These are phyloP conservation scores for Quercus gilva DNA, from an alignment of 306 rosid genomes.

Conservation along the genomic window DNA sequence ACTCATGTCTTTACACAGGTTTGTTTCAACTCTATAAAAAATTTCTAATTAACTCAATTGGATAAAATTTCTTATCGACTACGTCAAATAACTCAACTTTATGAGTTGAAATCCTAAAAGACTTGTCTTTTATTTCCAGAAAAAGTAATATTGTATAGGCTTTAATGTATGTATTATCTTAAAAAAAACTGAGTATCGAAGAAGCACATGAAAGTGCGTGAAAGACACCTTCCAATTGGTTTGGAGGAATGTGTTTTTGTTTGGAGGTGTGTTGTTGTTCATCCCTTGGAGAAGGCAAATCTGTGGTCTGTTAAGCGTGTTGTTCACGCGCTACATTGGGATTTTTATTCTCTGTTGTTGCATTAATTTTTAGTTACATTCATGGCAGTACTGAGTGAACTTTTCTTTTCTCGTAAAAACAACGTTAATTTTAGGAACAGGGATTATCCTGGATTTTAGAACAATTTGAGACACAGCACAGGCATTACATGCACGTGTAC, in stretches of 20 bases:
- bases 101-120: no score
- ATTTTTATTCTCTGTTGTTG: no score
- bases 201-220: constrained; percentile 47
- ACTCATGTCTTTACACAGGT: constrained; percentile 60
- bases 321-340: not conserved
- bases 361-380: not conserved
- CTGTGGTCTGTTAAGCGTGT: constrained; percentile 4
- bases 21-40: not conserved
- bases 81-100: no score
- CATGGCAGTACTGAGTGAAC: no score
- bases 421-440: not conserved
- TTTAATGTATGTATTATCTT: not conserved
- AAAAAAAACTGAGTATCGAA: not conserved
- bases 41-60: no score
- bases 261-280: no score
- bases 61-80: no score
- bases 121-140: no score
- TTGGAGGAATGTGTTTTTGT: constrained; percentile 40
- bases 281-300: no score
- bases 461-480: not conserved
- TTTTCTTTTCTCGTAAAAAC: not conserved
- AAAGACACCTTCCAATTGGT: constrained; percentile 38
- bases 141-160: no score
- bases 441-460: no score
- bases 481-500: constrained; percentile 39